Percentiles rank a stretch among this genome's conserved stretches.
phyloP scores from a whole-genome alignment of 345 rosid genomes.

The Rhodomyrtus tomentosa region DNA sequence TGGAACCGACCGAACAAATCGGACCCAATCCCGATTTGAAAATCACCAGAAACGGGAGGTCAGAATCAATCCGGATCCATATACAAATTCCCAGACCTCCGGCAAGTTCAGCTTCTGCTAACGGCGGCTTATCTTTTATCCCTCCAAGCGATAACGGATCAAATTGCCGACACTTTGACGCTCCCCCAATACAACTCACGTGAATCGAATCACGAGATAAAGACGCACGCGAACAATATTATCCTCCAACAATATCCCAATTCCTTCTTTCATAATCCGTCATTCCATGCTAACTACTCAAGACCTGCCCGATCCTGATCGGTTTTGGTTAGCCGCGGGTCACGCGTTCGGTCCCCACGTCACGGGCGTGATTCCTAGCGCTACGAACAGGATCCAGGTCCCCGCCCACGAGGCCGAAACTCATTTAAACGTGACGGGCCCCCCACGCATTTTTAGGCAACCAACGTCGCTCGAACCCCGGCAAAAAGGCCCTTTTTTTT shows the following conservation, averaged over 20 bases:
- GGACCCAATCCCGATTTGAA: not conserved
- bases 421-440: not conserved
- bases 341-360: not conserved
- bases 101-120: not conserved
- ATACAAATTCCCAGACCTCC: not conserved
- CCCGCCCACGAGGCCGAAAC: not conserved
- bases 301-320: not conserved
- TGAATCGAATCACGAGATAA: not conserved
- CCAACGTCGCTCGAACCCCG: not conserved
- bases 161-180: not conserved
- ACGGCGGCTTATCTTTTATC: not conserved
- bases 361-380: no score
- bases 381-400: not conserved
- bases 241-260: not conserved
- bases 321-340: not conserved
- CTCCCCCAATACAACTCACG: not conserved
- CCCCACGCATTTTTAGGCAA: not conserved
- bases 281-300: not conserved
- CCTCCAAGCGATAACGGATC: not conserved
- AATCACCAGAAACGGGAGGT: not conserved
- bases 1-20: not conserved
- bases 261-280: not conserved
- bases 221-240: not conserved
- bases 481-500: no score
- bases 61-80: not conserved